Percentiles rank a stretch among this genome's conserved stretches.
phyloP scores from a whole-genome alignment of 345 rosid genomes.

The Sisymbrium irio region DNA sequence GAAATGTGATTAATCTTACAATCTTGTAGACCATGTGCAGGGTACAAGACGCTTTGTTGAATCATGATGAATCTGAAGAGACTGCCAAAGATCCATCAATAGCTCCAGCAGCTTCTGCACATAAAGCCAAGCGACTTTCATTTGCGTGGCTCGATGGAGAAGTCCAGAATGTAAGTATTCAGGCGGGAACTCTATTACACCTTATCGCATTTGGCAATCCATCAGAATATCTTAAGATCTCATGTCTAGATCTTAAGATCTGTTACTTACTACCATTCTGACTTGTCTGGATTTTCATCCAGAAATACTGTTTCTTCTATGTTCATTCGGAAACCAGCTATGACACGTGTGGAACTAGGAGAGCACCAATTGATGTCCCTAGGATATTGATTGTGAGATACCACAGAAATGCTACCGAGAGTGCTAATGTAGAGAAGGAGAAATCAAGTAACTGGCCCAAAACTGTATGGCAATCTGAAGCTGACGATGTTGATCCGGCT shows the following conservation, averaged over 20 bases:
- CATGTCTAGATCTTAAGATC: neutral
- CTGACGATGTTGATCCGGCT: slow-evolving; percentile 68
- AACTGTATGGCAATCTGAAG: slow-evolving; percentile 51
- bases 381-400: slow-evolving; percentile 75
- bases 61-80: slow-evolving; percentile 35
- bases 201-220: neutral
- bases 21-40: slow-evolving; percentile 79
- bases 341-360: slow-evolving; percentile 92
- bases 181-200: neutral
- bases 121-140: slow-evolving; percentile 61
- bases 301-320: slow-evolving; percentile 89
- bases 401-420: slow-evolving; percentile 66
- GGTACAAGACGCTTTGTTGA: slow-evolving; percentile 60
- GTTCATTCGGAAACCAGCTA: slow-evolving; percentile 73
- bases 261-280: neutral
- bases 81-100: slow-evolving; percentile 41
- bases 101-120: slow-evolving; percentile 46
- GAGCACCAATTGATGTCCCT: slow-evolving; percentile 64
- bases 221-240: neutral
- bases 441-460: slow-evolving; percentile 52
- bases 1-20: slow-evolving; percentile 34
- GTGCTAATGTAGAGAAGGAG: slow-evolving; percentile 38
- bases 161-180: slow-evolving; percentile 63
- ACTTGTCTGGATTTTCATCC: slow-evolving; percentile 30
- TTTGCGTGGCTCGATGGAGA: slow-evolving; percentile 96